A percentile compares a stretch with the other conserved stretches of the same genome.
Evolutionary conservation across 345 rosid genomes (phyloP).

Genomic region (Arabis alpina): DNA sequence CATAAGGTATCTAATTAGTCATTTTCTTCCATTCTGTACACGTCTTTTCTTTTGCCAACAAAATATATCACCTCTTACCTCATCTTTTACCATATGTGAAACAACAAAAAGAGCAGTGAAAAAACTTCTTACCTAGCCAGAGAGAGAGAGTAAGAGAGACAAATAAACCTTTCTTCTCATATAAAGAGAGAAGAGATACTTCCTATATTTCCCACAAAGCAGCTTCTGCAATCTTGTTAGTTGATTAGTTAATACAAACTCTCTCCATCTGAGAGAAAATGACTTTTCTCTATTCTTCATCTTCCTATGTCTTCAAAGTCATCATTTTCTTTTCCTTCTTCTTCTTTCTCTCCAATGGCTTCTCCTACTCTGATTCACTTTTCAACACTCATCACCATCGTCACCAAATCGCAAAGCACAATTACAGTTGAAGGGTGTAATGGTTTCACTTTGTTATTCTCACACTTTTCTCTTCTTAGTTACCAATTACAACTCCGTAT

Average conservation of each 20-base stretch:
- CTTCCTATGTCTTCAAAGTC: conserved; percentile 14
- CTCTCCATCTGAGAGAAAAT: conserved; percentile 25
- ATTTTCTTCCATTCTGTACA: not conserved
- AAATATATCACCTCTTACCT: not conserved
- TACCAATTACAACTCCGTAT: too few species aligned
- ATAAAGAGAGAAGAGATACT: conserved; percentile 56
- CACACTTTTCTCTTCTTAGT: too few species aligned
- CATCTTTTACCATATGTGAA: conserved; percentile 19
- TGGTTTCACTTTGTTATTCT: too few species aligned
- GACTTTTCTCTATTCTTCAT: conserved; percentile 34
- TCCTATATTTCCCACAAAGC: conserved; percentile 49
- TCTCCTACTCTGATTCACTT: conserved; percentile 40
- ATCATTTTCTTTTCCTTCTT: conserved; percentile 46
- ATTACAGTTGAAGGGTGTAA: too few species aligned
- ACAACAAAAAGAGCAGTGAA: conserved; percentile 22
- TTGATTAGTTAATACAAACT: conserved; percentile 32
- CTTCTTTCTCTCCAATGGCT: conserved; percentile 64
- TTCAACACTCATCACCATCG: conserved; percentile 46
- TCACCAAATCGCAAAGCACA: conserved; percentile 64
- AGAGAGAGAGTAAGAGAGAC: conserved; percentile 31
- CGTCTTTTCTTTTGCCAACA: not conserved
- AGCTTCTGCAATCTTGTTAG: conserved; percentile 44
- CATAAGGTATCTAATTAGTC: not conserved
- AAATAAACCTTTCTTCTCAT: conserved; percentile 48
- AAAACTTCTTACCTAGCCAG: conserved; percentile 14